Conservation (phyloP, 108 stramenopile species). For the Cyclostephanos tholiformis region DNA sequence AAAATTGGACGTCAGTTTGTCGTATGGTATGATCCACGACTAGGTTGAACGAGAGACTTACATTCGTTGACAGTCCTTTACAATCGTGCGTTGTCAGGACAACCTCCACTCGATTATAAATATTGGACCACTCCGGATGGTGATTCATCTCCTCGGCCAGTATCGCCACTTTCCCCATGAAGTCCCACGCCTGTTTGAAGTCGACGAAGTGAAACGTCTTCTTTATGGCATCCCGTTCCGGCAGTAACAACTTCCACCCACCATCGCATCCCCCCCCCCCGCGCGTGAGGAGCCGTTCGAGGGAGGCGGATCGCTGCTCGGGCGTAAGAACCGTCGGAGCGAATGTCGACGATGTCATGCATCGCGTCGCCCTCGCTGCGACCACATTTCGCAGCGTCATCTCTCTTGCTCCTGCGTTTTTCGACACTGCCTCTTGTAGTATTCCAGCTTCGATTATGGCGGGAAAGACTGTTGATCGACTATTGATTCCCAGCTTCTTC, state of each 20-base stretch:
- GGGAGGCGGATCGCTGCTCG: slow-evolving; percentile 7
- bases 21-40: too few relatives aligned
- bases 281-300: slow-evolving; percentile 8
- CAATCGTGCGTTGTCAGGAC: slow-evolving; percentile 86
- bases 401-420: too few relatives aligned
- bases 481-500: too few relatives aligned
- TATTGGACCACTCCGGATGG: slow-evolving; percentile 99
- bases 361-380: neutral
- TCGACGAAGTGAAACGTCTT: slow-evolving; percentile 85
- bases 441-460: too few relatives aligned
- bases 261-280: neutral
- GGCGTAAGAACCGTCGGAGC: neutral
- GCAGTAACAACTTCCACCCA: slow-evolving; percentile 9
- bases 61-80: slow-evolving; percentile 77
- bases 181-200: slow-evolving; percentile 91
- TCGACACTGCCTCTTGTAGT: too few relatives aligned
- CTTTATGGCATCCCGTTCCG: slow-evolving; percentile 62
- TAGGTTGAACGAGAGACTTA: slow-evolving; percentile 45
- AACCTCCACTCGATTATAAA: slow-evolving; percentile 93
- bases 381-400: neutral
- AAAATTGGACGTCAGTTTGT: too few relatives aligned
- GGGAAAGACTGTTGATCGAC: too few relatives aligned
- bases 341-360: neutral
- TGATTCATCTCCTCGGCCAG: slow-evolving; percentile 95
- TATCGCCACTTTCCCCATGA: slow-evolving; percentile 89